A percentile compares a stretch with the other conserved stretches of the same genome.
Conservation (phyloP, 306 rosid genomes). For the Astragalus membranaceus region DNA sequence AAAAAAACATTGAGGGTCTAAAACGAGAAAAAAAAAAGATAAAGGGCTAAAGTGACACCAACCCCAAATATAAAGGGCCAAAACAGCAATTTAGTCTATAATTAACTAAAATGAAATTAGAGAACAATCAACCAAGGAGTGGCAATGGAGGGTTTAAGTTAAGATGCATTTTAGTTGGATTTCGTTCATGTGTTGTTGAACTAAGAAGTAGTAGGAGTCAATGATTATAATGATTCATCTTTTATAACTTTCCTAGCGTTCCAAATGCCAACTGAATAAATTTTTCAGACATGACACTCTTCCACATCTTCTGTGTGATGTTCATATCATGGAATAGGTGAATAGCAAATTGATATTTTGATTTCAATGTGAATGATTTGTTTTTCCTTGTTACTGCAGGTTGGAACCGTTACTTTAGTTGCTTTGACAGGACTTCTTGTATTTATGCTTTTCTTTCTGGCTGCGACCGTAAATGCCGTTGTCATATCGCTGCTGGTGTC, state of each 20-base stretch:
- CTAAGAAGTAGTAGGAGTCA: not conserved
- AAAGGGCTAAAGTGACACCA: no score
- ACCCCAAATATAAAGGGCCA: no score
- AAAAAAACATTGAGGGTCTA: no score
- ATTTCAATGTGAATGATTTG: not conserved
- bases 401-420: conserved; percentile 56
- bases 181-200: not conserved
- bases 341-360: not conserved
- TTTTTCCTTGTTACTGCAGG: conserved; percentile 43
- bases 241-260: not conserved
- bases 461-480: conserved; percentile 76
- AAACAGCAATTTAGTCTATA: no score
- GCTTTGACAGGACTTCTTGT: conserved; percentile 72
- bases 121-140: not conserved
- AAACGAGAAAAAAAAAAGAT: no score
- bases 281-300: not conserved
- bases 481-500: conserved; percentile 63
- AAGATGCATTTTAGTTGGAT: not conserved
- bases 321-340: conserved; percentile 4
- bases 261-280: not conserved
- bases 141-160: not conserved
- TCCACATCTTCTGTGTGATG: not conserved
- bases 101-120: not conserved
- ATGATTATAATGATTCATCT: not conserved
- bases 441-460: conserved; percentile 76